Conservation (phyloP, 495 filamentous ascomycete species). For the Aspergillus cavernicola region DNA sequence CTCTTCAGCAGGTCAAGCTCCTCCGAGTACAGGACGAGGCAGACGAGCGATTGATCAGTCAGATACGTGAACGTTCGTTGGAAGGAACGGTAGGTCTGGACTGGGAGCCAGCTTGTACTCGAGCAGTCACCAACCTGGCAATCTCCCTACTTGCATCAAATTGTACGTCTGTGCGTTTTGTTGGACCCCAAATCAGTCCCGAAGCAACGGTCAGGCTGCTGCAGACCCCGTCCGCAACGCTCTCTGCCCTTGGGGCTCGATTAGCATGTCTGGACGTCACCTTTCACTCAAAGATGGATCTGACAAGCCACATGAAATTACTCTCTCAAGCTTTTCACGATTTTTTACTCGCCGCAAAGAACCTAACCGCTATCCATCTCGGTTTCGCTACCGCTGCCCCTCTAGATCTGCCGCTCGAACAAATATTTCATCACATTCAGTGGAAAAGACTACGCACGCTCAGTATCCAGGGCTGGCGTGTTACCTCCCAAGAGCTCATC, state of each 20-base stretch:
- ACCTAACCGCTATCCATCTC: constrained; percentile 62
- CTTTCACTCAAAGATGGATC: constrained; percentile 54
- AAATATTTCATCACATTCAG: constrained; percentile 58
- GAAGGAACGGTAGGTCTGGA: constrained; percentile 40
- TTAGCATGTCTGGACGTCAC: constrained; percentile 56
- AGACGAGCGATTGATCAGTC: constrained; percentile 48
- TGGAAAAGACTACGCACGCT: constrained; percentile 61
- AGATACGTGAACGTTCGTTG: constrained; percentile 26
- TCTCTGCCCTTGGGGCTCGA: constrained; percentile 51
- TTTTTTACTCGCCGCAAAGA: constrained; percentile 56
- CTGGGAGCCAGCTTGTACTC: constrained; percentile 62
- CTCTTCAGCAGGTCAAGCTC: constrained; percentile 63
- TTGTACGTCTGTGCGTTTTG: constrained; percentile 56
- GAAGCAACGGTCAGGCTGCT: constrained; percentile 52
- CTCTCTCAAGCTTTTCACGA: constrained; percentile 53
- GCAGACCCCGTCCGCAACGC: constrained; percentile 38
- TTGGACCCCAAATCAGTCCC: constrained; percentile 61
- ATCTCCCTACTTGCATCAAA: constrained; percentile 52
- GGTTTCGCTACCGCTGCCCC: constrained; percentile 58
- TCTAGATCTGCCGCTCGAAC: constrained; percentile 52
- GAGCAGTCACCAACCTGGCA: constrained; percentile 56
- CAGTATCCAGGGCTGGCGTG: constrained; percentile 61
- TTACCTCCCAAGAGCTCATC: constrained; percentile 58
- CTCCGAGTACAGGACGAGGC: constrained; percentile 59
- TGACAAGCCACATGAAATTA: constrained; percentile 51